These are phyloP conservation scores for Sparassis latifolia DNA, from an alignment of 1,284 basidiomycete species.

Conservation along the genomic window DNA sequence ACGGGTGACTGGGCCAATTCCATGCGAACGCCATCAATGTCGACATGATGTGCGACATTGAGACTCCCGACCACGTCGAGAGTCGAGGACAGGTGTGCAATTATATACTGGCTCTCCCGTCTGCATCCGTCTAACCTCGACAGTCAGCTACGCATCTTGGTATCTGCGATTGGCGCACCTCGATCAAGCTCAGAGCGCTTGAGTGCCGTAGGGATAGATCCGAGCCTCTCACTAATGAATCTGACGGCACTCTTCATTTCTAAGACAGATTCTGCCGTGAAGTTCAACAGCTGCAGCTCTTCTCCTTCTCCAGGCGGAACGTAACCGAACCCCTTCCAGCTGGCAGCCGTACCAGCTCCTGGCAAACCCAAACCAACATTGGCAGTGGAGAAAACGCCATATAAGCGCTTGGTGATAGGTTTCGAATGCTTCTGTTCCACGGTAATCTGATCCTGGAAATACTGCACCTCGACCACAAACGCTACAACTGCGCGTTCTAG, in stretches of 20 bases:
- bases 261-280: constrained; percentile 45
- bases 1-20: constrained; percentile 33
- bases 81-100: constrained; percentile 49
- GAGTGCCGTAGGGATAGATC: constrained; percentile 9
- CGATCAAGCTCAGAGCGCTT: constrained; percentile 5
- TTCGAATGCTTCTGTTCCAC: constrained; percentile 24
- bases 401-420: constrained; percentile 46
- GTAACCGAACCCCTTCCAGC: constrained; percentile 80
- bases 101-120: constrained; percentile 35
- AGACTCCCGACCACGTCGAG: constrained; percentile 57
- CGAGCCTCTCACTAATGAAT: constrained; percentile 44
- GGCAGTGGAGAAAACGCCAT: constrained; percentile 55
- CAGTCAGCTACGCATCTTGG: background rate
- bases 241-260: constrained; percentile 45
- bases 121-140: constrained; percentile 19
- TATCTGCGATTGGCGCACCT: constrained; percentile 4
- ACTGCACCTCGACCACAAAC: constrained; percentile 70
- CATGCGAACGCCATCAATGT: constrained; percentile 65
- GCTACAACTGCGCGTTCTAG: constrained; percentile 67
- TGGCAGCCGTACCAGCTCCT: constrained; percentile 60
- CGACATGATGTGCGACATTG: constrained; percentile 70
- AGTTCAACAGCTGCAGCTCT: constrained; percentile 40
- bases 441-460: constrained; percentile 37
- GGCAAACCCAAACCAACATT: constrained; percentile 68
- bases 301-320: constrained; percentile 45